Evolutionary conservation across 106 monocot genomes (phyloP).

Genomic region (Apostasia ramifera): DNA sequence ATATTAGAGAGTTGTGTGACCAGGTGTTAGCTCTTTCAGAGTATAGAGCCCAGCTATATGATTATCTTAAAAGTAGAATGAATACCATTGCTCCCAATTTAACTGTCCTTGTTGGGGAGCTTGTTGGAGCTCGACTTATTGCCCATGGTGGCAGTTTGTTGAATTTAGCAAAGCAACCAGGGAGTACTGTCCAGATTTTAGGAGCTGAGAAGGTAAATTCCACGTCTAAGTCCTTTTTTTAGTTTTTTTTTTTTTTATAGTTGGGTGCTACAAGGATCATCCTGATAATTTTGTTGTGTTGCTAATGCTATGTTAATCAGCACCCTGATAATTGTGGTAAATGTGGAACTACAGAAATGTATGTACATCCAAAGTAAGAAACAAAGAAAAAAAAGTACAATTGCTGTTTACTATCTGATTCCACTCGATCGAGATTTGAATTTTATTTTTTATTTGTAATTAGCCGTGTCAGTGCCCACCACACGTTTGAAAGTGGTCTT

Average conservation of each 20-base stretch:
- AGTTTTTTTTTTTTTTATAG: background rate
- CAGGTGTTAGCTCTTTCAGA: constrained; percentile 91
- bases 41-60: constrained; percentile 77
- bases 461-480: too few relatives aligned
- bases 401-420: too few relatives aligned
- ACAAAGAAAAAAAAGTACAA: too few relatives aligned
- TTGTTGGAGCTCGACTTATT: constrained; percentile 96
- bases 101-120: constrained; percentile 93
- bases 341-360: too few relatives aligned
- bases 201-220: constrained; percentile 91
- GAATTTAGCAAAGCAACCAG: constrained; percentile 92
- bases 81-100: constrained; percentile 93
- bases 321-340: too few relatives aligned
- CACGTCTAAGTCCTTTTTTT: background rate
- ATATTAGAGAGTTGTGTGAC: constrained; percentile 77
- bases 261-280: background rate
- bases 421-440: too few relatives aligned
- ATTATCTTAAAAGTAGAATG: constrained; percentile 85
- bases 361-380: too few relatives aligned
- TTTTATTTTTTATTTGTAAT: too few relatives aligned
- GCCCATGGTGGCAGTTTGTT: constrained; percentile 94
- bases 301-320: too few relatives aligned
- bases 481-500: too few relatives aligned
- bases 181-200: constrained; percentile 97
- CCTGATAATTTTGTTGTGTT: too few relatives aligned